Evolutionary conservation across 805 yeast genomes (phyloP), one percentile per base, ranked within the genome.

Genomic region (Aciculoconidium aculeatum): DNA sequence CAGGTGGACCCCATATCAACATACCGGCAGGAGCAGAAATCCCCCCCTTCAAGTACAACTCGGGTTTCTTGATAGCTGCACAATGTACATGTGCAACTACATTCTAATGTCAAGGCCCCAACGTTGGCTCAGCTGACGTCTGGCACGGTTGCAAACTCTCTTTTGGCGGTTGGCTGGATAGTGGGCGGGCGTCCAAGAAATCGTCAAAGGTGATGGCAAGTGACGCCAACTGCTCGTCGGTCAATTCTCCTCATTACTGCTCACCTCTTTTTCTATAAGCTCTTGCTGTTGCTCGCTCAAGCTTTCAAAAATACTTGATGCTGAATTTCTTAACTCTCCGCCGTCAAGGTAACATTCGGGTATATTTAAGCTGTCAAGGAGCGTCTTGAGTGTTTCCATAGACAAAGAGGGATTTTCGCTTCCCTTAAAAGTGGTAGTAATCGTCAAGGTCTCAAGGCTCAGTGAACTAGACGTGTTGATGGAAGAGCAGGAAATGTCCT

Each of bases 1-100:
- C 98, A 3, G 98, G 98, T 2, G 98, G 98, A 0, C 98, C 98
- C 98, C 98, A 92, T 67, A 92, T 72, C 15, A 92, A 61, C 1
- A 92, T 98, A 34, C 98, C 98, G 0, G 95, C 87, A 2, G 97
- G 97, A 0, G 96, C 96, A 31, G 86, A 76, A 23, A 92, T 88
- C 55, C 98, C 98, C 7, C 88, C 96, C 35, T 78, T 76, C 39
- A 76, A 78, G 50, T 83, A 92, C 12, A 90, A 60, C 39, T 90
- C 96, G 1, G 98, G 98, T 40, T 84, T 74, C 47, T 80, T 79
- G 43, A 92, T 88, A 1, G 98, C 53, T 90, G 96, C 2, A 92
- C 98, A 40, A 92, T 86, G 9, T 97, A 95, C 92, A 87, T 86
- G 50, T 92, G 95, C 17, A 92, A 65, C 53, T 92, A 97, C 51